These are phyloP conservation scores for Erodium texanum DNA, from an alignment of 441 rosid genomes.

Conservation along the genomic window DNA sequence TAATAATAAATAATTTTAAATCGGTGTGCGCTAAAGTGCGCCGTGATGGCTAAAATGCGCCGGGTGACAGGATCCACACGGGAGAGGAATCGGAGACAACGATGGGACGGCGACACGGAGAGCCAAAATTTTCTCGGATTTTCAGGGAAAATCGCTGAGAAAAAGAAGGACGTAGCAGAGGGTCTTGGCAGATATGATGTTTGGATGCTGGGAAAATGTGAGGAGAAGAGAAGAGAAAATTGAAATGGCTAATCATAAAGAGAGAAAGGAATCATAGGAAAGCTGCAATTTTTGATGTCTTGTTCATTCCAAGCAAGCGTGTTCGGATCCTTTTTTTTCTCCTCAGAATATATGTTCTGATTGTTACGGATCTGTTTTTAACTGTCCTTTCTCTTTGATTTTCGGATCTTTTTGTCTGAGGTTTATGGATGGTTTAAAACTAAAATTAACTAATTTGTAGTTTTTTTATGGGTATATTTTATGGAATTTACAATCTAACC, in stretches of 20 bases:
- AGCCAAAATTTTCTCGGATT: neutral
- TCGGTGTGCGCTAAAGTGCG: neutral
- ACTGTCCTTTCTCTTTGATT: neutral
- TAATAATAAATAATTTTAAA: too few species aligned
- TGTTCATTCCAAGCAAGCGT: neutral
- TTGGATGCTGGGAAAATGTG: neutral
- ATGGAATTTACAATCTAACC: too few species aligned
- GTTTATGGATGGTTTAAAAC: too few species aligned
- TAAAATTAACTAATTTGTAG: too few species aligned
- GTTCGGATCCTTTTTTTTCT: neutral
- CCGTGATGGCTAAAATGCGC: neutral
- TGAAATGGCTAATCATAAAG: too few species aligned
- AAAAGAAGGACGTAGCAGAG: neutral
- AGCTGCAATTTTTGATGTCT: neutral
- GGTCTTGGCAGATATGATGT: neutral
- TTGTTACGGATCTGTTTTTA: neutral
- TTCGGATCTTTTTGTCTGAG: neutral
- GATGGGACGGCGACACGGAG: neutral
- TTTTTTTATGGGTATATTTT: too few species aligned
- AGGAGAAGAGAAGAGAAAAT: neutral
- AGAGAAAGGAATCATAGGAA: too few species aligned
- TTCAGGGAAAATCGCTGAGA: neutral
- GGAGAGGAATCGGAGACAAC: neutral
- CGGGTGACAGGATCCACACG: neutral
- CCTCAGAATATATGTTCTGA: neutral